Conservation (phyloP, 2,329 filamentous ascomycete species). For the Nakataea oryzae region DNA sequence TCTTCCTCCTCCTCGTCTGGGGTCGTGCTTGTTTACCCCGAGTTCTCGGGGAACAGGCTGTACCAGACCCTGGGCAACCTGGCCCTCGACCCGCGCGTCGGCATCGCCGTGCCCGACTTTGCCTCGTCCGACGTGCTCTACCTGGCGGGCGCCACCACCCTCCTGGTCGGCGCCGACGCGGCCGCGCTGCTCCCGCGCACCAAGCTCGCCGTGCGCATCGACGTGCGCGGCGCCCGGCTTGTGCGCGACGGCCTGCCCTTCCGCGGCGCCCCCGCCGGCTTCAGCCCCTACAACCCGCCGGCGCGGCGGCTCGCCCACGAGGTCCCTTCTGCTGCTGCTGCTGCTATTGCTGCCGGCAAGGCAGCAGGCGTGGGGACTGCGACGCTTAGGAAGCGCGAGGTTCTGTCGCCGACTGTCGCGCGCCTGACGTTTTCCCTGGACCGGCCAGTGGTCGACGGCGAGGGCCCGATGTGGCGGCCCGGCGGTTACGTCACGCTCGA, state of each 20-base stretch:
- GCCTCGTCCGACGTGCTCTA: slow-evolving; percentile 64
- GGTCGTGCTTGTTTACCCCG: slow-evolving; percentile 60
- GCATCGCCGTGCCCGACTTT: slow-evolving; percentile 66
- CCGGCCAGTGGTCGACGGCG: slow-evolving; percentile 6
- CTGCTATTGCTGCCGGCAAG: slow-evolving; percentile 15
- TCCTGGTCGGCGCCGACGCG: slow-evolving; percentile 56
- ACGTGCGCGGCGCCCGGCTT: slow-evolving; percentile 46
- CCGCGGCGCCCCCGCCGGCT: slow-evolving; percentile 45
- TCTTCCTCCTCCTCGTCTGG: too few relatives aligned
- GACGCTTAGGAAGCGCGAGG: slow-evolving; percentile 44
- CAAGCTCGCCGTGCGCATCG: slow-evolving; percentile 63
- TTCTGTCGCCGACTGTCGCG: slow-evolving; percentile 55
- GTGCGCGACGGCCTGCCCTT: slow-evolving; percentile 59
- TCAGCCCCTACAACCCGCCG: slow-evolving; percentile 71
- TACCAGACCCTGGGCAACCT: slow-evolving; percentile 82
- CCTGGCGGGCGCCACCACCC: slow-evolving; percentile 55
- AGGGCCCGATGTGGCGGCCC: slow-evolving; percentile 40
- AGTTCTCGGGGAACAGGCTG: slow-evolving; percentile 74
- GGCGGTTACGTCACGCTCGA: slow-evolving; percentile 74
- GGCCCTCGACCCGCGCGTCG: slow-evolving; percentile 52
- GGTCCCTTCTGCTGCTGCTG: too few relatives aligned
- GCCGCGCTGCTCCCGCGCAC: slow-evolving; percentile 53
- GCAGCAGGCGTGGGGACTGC: slow-evolving; percentile 26
- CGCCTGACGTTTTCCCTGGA: slow-evolving; percentile 45
- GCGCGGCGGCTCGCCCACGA: slow-evolving; percentile 57